phyloP scores from a whole-genome alignment of 2,329 filamentous ascomycete species.

The Neospermospora avenae region DNA sequence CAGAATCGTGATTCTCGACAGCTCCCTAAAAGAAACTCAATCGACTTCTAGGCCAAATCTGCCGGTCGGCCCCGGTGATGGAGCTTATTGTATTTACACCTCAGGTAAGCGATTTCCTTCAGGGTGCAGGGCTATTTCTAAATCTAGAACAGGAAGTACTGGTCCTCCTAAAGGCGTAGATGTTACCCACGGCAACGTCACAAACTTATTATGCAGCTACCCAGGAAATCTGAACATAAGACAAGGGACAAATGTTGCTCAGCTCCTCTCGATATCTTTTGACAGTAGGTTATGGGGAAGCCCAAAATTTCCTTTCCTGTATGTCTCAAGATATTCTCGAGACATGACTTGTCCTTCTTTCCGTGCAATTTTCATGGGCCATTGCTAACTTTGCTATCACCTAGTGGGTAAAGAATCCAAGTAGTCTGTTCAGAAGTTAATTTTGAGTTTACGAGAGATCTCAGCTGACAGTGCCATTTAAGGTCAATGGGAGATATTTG shows the following conservation, averaged over 20 bases:
- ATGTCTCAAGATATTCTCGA: too few species aligned
- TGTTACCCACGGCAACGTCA: conserved; percentile 52
- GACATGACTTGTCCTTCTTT: too few species aligned
- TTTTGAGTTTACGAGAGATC: not conserved
- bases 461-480: conserved; percentile 6
- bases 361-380: too few species aligned
- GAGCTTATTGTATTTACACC: conserved; percentile 28
- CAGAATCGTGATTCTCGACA: conserved; percentile 19
- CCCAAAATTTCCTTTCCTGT: too few species aligned
- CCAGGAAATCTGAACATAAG: conserved; percentile 50
- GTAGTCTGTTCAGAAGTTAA: not conserved
- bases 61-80: conserved; percentile 12
- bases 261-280: conserved; percentile 56
- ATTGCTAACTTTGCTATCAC: too few species aligned
- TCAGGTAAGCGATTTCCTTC: conserved; percentile 37
- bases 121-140: conserved; percentile 38
- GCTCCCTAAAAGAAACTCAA: not conserved
- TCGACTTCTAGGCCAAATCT: conserved; percentile 12
- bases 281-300: too few species aligned
- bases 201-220: conserved; percentile 49
- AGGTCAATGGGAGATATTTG: conserved; percentile 61
- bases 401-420: conserved; percentile 48
- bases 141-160: conserved; percentile 48
- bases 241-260: conserved; percentile 50
- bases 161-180: conserved; percentile 83